These are phyloP conservation scores for Chloranthus sessilifolius DNA, from an alignment of 164 flowering plant species.

Conservation along the genomic window DNA sequence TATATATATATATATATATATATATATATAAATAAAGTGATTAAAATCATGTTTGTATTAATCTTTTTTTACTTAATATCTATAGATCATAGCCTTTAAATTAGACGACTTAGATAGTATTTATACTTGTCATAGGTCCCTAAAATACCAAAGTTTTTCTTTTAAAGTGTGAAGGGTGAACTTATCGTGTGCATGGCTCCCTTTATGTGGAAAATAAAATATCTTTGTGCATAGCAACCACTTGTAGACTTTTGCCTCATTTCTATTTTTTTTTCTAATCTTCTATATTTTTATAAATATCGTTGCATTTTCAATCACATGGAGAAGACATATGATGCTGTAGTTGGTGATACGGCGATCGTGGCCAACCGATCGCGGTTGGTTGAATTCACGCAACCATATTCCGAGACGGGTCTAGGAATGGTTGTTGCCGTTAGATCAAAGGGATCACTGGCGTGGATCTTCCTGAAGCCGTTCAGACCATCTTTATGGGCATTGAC, in stretches of 20 bases:
- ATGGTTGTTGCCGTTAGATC: constrained; percentile 18
- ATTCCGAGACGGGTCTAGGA: constrained; percentile 25
- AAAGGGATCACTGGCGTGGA: constrained; percentile 15
- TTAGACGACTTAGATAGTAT: too few relatives aligned
- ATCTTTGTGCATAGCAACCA: neutral
- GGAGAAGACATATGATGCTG: constrained; percentile 30
- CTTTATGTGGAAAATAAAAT: neutral
- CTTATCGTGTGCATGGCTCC: neutral
- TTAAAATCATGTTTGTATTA: neutral
- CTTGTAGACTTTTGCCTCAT: neutral
- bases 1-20: too few relatives aligned
- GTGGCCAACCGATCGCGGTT: constrained; percentile 17
- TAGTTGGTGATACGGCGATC: constrained; percentile 32
- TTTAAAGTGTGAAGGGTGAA: neutral
- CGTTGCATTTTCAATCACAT: neutral
- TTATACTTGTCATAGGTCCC: too few relatives aligned
- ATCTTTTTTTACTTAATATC: neutral
- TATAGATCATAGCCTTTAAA: neutral
- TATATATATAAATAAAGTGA: neutral
- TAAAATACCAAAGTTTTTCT: neutral
- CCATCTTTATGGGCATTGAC: constrained; percentile 7
- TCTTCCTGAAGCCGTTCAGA: constrained; percentile 33
- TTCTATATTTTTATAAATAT: neutral
- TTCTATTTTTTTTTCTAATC: neutral
- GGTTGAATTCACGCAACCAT: constrained; percentile 37